Percentiles rank a stretch among this genome's conserved stretches.
Evolutionary conservation across 1,139 yeast genomes (phyloP).

Genomic region (Suhomyces atakaporum): DNA sequence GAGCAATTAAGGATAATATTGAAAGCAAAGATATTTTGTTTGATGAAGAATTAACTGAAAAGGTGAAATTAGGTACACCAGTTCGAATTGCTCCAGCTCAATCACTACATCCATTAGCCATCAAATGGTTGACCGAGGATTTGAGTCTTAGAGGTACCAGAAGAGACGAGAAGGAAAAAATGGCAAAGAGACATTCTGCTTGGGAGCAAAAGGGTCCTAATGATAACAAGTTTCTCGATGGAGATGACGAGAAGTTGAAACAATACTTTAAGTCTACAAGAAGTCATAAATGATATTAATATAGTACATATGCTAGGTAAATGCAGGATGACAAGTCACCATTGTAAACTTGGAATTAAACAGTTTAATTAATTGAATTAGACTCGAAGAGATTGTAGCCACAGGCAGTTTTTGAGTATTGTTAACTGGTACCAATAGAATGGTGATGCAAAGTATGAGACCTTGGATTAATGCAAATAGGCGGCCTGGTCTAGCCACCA

Average conservation of each 20-base stretch:
- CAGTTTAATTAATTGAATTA: too few relatives aligned
- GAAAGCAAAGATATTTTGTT: constrained; percentile 33
- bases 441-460: background rate
- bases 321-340: background rate
- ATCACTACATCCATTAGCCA: constrained; percentile 70
- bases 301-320: constrained; percentile 2
- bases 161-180: constrained; percentile 49
- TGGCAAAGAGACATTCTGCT: constrained; percentile 32
- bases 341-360: background rate
- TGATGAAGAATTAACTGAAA: constrained; percentile 18
- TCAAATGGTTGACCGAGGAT: constrained; percentile 63
- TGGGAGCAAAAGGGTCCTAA: constrained; percentile 30
- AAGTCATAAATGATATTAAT: constrained; percentile 17
- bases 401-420: too few relatives aligned
- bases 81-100: constrained; percentile 33
- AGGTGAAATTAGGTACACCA: constrained; percentile 30
- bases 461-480: too few relatives aligned
- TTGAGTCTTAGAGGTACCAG: constrained; percentile 54
- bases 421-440: too few relatives aligned
- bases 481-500: too few relatives aligned
- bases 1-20: constrained; percentile 41
- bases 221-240: constrained; percentile 49
- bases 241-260: constrained; percentile 44
- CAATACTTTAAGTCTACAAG: constrained; percentile 53
- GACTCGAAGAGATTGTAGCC: background rate